Base-by-base conservation (phyloP, 1,284 basidiomycete species). In the Fomitiporia mediterranea region DNA sequence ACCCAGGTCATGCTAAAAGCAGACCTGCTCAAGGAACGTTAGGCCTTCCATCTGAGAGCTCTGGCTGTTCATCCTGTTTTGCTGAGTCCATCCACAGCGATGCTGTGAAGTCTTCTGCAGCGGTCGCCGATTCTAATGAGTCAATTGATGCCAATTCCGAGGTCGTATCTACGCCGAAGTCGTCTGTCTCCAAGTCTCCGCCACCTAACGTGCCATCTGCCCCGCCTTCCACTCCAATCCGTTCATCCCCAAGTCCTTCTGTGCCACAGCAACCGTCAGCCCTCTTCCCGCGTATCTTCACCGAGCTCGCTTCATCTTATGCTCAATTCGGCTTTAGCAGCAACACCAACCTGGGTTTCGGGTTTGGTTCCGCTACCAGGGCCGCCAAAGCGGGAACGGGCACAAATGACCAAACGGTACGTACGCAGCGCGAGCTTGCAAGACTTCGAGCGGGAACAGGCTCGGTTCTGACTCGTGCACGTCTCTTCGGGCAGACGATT, bases 361-460 rank as follows among this genome's bases (percentile, higher is more conserved):
- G 11, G n/a, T 5, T 23, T n/a, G 8, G 8, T 40, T 19, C 15
- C 35, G 32, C 50, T 11, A 25, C 17, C 17, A 30, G 42, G 19
- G 5, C 21, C 23, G 37, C 46, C 13, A 34, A 21, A 19, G 28
- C 17, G 23, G n/a, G n/a, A n/a, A n/a, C n/a, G n/a, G n/a, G n/a
- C n/a, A n/a, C n/a, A n/a, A 51, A 51, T 42, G 21, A 39, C 21
- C 55, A 57, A 28, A 32, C 49, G 28, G 49, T 17, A 9, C 27
- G 42, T 5, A 57, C 50, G n/a, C 49, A 51, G 39, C 15, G 38
- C n/a, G 55, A 57, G 40, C 55, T 57, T 7, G 49, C 39, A 27
- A 23, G 28, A 9, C 21, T 57, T 27, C 55, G 55, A 32, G 40
- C 55, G 9, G 30, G 55, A 17, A 27, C 49, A n/a, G 55, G 39